Percentiles rank a stretch among this genome's conserved stretches.
These are phyloP conservation scores for Nannochloris sp. DNA, from an alignment of 139 green algal genomes.

Conservation along the genomic window DNA sequence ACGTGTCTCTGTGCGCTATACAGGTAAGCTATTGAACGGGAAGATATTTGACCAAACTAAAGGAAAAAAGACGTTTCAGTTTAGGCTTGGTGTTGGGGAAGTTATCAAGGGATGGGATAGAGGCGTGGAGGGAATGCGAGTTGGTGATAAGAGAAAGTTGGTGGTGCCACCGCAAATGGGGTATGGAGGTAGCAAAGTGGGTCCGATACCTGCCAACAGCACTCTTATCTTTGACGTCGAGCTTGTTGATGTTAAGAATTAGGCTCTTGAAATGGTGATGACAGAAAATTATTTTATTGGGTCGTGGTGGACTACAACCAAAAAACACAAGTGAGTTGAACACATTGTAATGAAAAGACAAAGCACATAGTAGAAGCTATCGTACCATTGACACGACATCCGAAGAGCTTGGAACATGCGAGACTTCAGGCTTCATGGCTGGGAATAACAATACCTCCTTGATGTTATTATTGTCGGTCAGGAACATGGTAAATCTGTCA, in stretches of 20 bases:
- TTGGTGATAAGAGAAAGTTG: constrained; percentile 81
- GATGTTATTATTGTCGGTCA: constrained; percentile 96
- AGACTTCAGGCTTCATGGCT: constrained; percentile 94
- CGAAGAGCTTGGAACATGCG: background rate
- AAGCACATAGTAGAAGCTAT: background rate
- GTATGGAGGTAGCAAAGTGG: constrained; percentile 55
- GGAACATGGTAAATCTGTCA: constrained; percentile 95
- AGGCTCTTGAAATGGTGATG: background rate
- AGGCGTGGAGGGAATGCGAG: constrained; percentile 80
- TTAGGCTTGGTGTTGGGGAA: constrained; percentile 74
- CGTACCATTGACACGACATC: constrained; percentile 2
- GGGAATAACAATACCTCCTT: constrained; percentile 98
- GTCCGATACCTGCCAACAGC: constrained; percentile 64
- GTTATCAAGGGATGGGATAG: constrained; percentile 83
- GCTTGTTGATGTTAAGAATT: constrained; percentile 49
- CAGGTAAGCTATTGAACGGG: constrained; percentile 70
- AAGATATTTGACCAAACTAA: constrained; percentile 84
- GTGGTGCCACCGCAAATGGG: constrained; percentile 63
- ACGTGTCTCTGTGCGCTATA: constrained; percentile 56
- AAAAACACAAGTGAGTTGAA: background rate
- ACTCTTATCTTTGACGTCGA: constrained; percentile 78
- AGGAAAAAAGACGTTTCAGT: constrained; percentile 64
- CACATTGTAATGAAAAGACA: background rate
- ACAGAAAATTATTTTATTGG: too few relatives aligned
- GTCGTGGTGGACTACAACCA: background rate